Base-by-base conservation (phyloP, 352 stramenopile genomes). In the Phytophthora europaea region DNA sequence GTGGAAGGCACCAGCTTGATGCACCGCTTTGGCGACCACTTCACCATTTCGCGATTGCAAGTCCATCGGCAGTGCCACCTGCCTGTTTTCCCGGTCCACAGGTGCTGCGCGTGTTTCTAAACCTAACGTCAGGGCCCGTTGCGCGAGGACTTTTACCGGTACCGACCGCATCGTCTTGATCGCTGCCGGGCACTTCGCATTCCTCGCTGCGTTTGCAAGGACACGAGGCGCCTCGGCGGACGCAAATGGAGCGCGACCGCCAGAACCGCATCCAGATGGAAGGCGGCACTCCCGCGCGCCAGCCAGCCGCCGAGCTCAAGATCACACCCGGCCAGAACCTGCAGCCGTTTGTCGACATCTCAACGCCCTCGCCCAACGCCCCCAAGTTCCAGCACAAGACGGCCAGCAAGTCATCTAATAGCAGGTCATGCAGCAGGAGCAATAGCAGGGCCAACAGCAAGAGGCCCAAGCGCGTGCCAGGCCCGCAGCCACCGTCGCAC, bases 321-420 rank as follows among this genome's bases (percentile, higher is more conserved):
- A 77, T 80, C 48, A 92, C 86, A 34, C 84, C 84, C 0, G 83
- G 66, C 4, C 83, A 85, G 47, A 73, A 72, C 47, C 22, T n/a
- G 1, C 76, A 90, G 68, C 75, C 80, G 13, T 93, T 93, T 66
- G 73, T 91, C 7, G 82, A 93, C 71, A 88, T 93, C 55, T 90
- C 85, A 28, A 93, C 85, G 59, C 85, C 85, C 59, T 87, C 80
- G 52, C 81, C 79, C 28, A 62, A 65, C 64, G 61, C 60, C 6
- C 54, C 61, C 20, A 60, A 77, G 43, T 23, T 53, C 12, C 61
- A 74, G 33, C 20, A 33, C 48, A 28, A 54, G 20, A 20, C 48
- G 20, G n/a, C 13, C 34, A 65, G 31, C 53, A 15, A 15, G 47
- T 15, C 28, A 60, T 13, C 60, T 7, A 57, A 45, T 45, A 45